Percentiles rank a stretch among this genome's conserved stretches.
These are phyloP conservation scores for Gloeophyllum trabeum DNA, from an alignment of 768 basidiomycete species.

Conservation along the genomic window DNA sequence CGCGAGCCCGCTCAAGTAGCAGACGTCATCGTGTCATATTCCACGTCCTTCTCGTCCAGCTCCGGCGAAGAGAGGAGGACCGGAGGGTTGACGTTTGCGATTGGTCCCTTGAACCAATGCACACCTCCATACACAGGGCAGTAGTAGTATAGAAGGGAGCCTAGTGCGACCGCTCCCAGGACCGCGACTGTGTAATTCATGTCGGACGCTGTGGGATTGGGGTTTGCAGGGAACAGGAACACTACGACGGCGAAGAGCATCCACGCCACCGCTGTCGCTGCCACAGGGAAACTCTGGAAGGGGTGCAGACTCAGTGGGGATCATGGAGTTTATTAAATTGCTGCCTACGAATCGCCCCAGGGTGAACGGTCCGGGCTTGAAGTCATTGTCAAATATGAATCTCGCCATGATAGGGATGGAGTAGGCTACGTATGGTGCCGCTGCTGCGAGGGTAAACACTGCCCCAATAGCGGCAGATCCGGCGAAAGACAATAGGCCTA, in stretches of 20 bases:
- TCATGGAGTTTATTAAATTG: no score
- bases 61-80: no score
- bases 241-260: conserved; percentile 25
- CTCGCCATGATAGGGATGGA: conserved; percentile 39
- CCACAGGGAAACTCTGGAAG: conserved; percentile 4
- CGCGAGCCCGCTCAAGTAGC: no score
- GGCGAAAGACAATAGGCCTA: conserved; percentile 47
- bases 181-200: conserved; percentile 32
- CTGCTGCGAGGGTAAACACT: conserved; percentile 40
- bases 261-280: conserved; percentile 12
- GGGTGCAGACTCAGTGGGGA: no score
- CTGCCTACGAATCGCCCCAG: conserved; percentile 30
- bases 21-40: no score
- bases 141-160: conserved; percentile 25
- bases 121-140: conserved; percentile 18
- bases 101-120: conserved; percentile 18
- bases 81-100: conserved; percentile 10
- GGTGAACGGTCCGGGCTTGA: conserved; percentile 26
- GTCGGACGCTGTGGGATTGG: conserved; percentile 16
- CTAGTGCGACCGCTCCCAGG: conserved; percentile 19
- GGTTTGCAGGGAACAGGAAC: conserved; percentile 24
- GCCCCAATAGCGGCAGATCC: conserved; percentile 46
- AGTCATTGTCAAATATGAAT: conserved; percentile 31
- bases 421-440: conserved; percentile 32
- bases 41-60: no score